A percentile compares a stretch with the other conserved stretches of the same genome.
Evolutionary conservation across 768 basidiomycete species (phyloP).

Genomic region (Pleurotus cornucopiae): DNA sequence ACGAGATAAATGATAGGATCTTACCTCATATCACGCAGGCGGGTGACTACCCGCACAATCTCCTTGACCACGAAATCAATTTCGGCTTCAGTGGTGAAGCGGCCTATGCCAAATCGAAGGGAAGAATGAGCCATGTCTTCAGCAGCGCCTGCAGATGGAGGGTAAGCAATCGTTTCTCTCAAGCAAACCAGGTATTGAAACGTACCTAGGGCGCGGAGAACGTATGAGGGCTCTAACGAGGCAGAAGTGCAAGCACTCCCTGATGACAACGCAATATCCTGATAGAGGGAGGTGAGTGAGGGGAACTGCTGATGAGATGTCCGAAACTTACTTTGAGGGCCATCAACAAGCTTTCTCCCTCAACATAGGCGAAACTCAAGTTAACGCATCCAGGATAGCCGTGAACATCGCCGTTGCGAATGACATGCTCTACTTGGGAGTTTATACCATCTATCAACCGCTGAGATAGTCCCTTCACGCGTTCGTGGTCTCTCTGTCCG

Average conservation of each 20-base stretch:
- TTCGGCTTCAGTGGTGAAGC: slow-evolving; percentile 97
- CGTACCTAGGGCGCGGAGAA: slow-evolving; percentile 87
- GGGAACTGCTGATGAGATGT: not conserved
- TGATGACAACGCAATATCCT: slow-evolving; percentile 97
- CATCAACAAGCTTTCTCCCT: slow-evolving; percentile 97
- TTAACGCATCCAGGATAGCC: slow-evolving; percentile 98
- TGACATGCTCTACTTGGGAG: slow-evolving; percentile 80
- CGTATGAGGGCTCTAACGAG: slow-evolving; percentile 96
- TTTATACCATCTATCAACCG: slow-evolving; percentile 81
- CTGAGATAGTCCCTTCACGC: slow-evolving; percentile 70
- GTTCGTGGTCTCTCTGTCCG: slow-evolving; percentile 71
- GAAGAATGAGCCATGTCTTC: slow-evolving; percentile 99
- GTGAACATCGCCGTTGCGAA: slow-evolving; percentile 87
- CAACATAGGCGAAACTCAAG: slow-evolving; percentile 93
- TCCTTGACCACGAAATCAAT: slow-evolving; percentile 90
- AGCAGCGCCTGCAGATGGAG: slow-evolving; percentile 63
- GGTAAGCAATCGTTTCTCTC: not conserved
- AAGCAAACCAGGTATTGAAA: not conserved
- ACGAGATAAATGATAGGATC: slow-evolving; percentile 12
- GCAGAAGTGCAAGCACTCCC: slow-evolving; percentile 99
- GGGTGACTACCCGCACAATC: slow-evolving; percentile 82
- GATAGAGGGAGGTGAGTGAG: slow-evolving; percentile 8
- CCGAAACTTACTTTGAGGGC: slow-evolving; percentile 73
- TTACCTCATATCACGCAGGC: slow-evolving; percentile 90
- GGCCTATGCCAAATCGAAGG: slow-evolving; percentile 93